These are phyloP conservation scores for Saccharomyces hybrid DNA, from an alignment of 1,139 yeast species.

Conservation along the genomic window DNA sequence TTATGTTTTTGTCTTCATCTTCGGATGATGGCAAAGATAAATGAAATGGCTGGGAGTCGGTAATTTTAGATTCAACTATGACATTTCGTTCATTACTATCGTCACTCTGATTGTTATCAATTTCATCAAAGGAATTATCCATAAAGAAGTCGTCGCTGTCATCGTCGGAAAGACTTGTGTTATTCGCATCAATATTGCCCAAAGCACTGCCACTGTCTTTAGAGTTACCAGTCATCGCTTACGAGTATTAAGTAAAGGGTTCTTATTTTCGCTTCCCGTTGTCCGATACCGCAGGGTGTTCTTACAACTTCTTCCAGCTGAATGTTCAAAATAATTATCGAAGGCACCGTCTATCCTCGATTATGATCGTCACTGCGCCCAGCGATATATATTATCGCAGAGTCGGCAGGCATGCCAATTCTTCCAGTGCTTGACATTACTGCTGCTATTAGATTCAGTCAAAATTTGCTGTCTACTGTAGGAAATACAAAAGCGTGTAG, in stretches of 20 bases:
- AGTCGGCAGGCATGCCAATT: not conserved
- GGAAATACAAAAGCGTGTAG: not conserved
- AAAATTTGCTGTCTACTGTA: not conserved
- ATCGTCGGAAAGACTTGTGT: not conserved
- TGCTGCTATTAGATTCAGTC: not conserved
- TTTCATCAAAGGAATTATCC: constrained; percentile 6
- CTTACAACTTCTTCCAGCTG: not conserved
- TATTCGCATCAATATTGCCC: not conserved
- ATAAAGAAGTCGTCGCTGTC: constrained; percentile 3
- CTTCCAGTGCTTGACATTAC: not conserved
- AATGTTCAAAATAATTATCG: not conserved
- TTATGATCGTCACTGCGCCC: not conserved
- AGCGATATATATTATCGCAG: not conserved
- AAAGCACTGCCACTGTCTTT: not conserved
- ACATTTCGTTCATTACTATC: not conserved
- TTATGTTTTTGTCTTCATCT: not conserved
- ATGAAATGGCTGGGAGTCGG: not conserved
- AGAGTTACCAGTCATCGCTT: not conserved
- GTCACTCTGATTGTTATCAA: constrained; percentile 4
- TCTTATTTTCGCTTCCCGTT: not conserved
- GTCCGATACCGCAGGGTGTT: not conserved
- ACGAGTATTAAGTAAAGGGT: not conserved
- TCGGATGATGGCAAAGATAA: not conserved
- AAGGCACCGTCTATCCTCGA: not conserved
- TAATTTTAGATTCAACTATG: not conserved